Evolutionary conservation across 2,329 filamentous ascomycete genomes (phyloP).

Genomic region (Venturia pyrina): DNA sequence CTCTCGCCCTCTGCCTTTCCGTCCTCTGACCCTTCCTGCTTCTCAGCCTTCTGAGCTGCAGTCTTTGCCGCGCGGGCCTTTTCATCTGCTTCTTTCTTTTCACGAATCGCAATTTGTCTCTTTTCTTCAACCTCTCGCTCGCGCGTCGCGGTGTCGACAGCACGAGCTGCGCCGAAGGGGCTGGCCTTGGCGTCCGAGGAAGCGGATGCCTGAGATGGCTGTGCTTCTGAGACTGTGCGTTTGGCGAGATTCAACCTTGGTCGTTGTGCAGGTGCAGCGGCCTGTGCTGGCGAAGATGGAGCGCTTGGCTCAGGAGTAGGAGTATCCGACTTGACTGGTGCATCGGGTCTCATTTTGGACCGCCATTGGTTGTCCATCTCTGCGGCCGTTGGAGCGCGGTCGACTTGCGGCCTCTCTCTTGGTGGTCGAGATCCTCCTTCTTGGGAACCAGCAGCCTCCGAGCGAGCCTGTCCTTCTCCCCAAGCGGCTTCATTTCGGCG

Average conservation of each 20-base stretch:
- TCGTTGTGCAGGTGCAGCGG: conserved; percentile 50
- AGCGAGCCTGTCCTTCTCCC: conserved; percentile 48
- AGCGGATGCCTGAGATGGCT: conserved; percentile 34
- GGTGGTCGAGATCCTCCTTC: conserved; percentile 67
- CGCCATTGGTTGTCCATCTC: conserved; percentile 94
- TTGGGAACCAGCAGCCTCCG: conserved; percentile 37
- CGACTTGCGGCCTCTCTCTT: conserved; percentile 56
- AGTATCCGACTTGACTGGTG: conserved; percentile 50
- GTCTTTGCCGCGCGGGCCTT: conserved; percentile 67
- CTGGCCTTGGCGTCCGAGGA: conserved; percentile 67
- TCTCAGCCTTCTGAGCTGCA: conserved; percentile 49
- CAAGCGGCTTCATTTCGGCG: conserved; percentile 56
- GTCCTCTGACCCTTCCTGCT: conserved; percentile 23
- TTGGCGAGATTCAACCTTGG: conserved; percentile 84
- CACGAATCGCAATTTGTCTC: conserved; percentile 58
- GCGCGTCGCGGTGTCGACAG: conserved; percentile 83
- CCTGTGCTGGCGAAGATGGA: conserved; percentile 62
- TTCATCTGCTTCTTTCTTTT: conserved; percentile 81
- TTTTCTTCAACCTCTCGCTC: conserved; percentile 90
- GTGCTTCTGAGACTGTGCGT: conserved; percentile 75
- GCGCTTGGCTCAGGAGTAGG: conserved; percentile 64
- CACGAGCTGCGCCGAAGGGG: conserved; percentile 85
- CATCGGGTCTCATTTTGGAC: conserved; percentile 78
- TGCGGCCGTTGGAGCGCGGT: conserved; percentile 72
- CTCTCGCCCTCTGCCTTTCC: conserved; percentile 20